These are phyloP conservation scores for Fusarium virguliforme DNA, from an alignment of 2,329 filamentous ascomycete genomes.

Conservation along the genomic window DNA sequence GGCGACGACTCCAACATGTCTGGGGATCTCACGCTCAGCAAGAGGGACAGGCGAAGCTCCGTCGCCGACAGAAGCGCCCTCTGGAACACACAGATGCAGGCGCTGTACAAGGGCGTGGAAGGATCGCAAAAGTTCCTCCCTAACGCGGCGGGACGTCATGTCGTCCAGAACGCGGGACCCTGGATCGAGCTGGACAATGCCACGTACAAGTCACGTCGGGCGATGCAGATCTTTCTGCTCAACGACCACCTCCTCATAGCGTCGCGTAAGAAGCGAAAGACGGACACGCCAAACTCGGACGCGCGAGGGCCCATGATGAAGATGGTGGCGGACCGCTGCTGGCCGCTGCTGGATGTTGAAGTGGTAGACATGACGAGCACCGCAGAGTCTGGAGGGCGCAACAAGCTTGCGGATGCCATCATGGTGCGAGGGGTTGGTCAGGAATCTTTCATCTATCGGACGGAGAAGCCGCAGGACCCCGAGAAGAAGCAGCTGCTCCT, in stretches of 20 bases:
- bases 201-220: constrained; percentile 92
- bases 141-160: constrained; percentile 90
- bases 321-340: constrained; percentile 93
- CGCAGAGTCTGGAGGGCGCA: constrained; percentile 68
- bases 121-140: constrained; percentile 97
- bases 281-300: constrained; percentile 73
- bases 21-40: constrained; percentile 72
- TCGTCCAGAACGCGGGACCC: constrained; percentile 90
- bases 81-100: constrained; percentile 79
- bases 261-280: constrained; percentile 91
- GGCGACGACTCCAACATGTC: constrained; percentile 64
- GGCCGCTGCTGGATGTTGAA: constrained; percentile 93
- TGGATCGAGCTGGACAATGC: constrained; percentile 99
- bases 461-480: constrained; percentile 82
- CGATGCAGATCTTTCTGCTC: constrained; percentile 91
- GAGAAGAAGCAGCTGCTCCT: constrained; percentile 88
- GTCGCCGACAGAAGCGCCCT: constrained; percentile 79
- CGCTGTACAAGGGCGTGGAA: constrained; percentile 97
- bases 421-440: constrained; percentile 89
- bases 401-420: constrained; percentile 85
- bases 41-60: constrained; percentile 89
- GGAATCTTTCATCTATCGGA: constrained; percentile 95
- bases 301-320: constrained; percentile 75
- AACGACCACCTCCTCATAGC: constrained; percentile 96
- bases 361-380: constrained; percentile 87